phyloP scores from a whole-genome alignment of 208 protist species.

The Crithidia mellificae region DNA sequence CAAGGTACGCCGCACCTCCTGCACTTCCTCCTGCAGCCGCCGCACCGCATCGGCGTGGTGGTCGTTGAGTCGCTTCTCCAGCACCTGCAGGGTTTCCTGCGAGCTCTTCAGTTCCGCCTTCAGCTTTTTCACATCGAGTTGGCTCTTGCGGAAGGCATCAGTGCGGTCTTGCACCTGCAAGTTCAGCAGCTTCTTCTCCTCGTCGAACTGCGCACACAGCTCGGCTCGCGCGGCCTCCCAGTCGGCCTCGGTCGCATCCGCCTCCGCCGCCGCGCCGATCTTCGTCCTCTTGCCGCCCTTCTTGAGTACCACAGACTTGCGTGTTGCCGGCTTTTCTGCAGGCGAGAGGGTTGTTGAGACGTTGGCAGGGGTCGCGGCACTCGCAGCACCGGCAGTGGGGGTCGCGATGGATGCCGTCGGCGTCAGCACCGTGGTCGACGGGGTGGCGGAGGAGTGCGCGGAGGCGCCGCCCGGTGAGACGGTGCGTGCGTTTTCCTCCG shows the following conservation, averaged over 20 bases:
- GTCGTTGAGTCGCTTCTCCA: slow-evolving; percentile 27
- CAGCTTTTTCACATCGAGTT: slow-evolving; percentile 31
- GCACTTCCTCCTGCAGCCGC: slow-evolving; percentile 31
- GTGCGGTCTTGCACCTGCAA: slow-evolving; percentile 29
- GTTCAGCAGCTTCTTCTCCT: slow-evolving; percentile 16
- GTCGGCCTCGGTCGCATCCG: slow-evolving; percentile 4
- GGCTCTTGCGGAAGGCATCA: slow-evolving; percentile 24
- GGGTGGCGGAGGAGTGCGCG: slow-evolving; percentile 4
- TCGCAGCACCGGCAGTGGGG: no score
- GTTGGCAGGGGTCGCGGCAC: not conserved
- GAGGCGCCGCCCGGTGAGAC: slow-evolving; percentile 5
- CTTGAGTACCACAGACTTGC: not conserved
- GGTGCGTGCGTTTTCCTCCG: not conserved
- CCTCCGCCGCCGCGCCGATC: not conserved
- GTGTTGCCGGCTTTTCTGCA: not conserved
- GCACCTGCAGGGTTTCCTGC: slow-evolving; percentile 13
- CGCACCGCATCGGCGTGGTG: slow-evolving; percentile 29
- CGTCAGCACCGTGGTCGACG: not conserved
- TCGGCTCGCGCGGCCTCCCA: not conserved
- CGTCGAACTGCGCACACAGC: slow-evolving; percentile 6
- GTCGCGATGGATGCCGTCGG: not conserved
- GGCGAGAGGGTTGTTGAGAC: not conserved
- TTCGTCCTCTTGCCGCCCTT: slow-evolving; percentile 15
- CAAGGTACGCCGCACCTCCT: slow-evolving; percentile 20
- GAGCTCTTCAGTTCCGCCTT: slow-evolving; percentile 29